Evolutionary conservation across 1,284 basidiomycete species (phyloP).

Genomic region (Abortiporus biennis): DNA sequence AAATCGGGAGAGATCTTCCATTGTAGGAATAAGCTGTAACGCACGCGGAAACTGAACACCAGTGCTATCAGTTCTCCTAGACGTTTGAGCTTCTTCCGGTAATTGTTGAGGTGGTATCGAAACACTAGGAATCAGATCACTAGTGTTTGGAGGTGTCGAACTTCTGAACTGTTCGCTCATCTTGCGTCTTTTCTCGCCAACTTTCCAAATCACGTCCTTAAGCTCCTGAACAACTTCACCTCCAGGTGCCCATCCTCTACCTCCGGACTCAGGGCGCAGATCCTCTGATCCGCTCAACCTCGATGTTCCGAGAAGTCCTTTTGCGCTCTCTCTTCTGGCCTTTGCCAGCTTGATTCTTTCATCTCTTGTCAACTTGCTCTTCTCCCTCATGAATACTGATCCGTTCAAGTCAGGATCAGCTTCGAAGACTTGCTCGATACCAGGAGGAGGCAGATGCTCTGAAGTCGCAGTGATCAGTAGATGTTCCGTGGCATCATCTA

Average conservation of each 20-base stretch:
- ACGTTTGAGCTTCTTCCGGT: too few species aligned
- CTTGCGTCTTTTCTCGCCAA: slow-evolving; percentile 59
- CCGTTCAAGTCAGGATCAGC: slow-evolving; percentile 42
- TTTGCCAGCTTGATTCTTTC: slow-evolving; percentile 5
- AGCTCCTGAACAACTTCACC: slow-evolving; percentile 78
- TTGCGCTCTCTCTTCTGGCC: slow-evolving; percentile 7
- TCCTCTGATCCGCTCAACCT: slow-evolving; percentile 2
- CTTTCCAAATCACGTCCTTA: slow-evolving; percentile 80
- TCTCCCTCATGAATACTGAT: slow-evolving; percentile 33
- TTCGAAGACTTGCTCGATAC: slow-evolving; percentile 74
- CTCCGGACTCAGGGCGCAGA: slow-evolving; percentile 3
- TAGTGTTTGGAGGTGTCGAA: neutral
- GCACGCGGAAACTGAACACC: too few species aligned
- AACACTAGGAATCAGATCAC: neutral
- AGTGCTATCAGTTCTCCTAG: too few species aligned
- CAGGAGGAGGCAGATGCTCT: slow-evolving; percentile 49
- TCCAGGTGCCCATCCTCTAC: slow-evolving; percentile 55
- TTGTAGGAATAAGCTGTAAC: too few species aligned
- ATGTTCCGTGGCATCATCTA: slow-evolving; percentile 55
- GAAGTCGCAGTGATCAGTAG: slow-evolving; percentile 43
- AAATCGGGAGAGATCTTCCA: too few species aligned
- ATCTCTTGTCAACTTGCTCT: slow-evolving; percentile 4
- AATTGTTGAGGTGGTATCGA: neutral
- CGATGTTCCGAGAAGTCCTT: slow-evolving; percentile 1
- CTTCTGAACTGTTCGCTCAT: slow-evolving; percentile 28